phyloP scores from a whole-genome alignment of 2,329 filamentous ascomycete species.

The Aspergillus versicolor region DNA sequence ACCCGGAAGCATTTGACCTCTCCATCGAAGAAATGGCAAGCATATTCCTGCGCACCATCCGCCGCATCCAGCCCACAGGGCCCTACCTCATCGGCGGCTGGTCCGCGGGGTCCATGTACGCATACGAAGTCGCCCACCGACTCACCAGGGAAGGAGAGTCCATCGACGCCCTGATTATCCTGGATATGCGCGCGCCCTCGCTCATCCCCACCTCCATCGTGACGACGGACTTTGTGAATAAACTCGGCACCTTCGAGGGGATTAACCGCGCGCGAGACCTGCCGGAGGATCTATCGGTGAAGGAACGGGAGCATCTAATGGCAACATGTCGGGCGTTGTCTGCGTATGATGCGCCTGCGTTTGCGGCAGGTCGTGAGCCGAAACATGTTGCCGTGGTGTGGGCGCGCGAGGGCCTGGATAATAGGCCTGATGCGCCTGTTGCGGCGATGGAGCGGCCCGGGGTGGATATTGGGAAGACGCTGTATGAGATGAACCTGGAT shows the following conservation, averaged over 20 bases:
- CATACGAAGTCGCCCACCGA: conserved; percentile 9
- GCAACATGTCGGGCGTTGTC: neutral
- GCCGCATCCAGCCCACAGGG: conserved; percentile 7
- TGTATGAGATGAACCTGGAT: conserved; percentile 3
- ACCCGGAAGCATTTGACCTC: neutral
- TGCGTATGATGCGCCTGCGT: neutral
- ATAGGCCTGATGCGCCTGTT: neutral
- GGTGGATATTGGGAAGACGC: neutral
- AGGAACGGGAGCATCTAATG: neutral
- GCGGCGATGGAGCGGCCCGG: neutral
- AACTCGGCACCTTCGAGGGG: neutral
- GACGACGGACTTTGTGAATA: conserved; percentile 6
- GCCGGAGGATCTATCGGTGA: neutral
- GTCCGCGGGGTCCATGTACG: conserved; percentile 8
- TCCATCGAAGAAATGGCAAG: conserved; percentile 8
- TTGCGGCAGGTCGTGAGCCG: neutral
- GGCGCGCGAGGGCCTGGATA: neutral
- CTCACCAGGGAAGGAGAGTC: conserved; percentile 4
- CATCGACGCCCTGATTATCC: neutral
- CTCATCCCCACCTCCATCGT: neutral
- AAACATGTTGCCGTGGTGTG: neutral
- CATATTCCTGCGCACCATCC: conserved; percentile 2
- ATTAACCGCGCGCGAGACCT: conserved; percentile 8
- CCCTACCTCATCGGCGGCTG: conserved; percentile 11
- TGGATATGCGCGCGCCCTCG: conserved; percentile 7